Evolutionary conservation across 257 asterid species (phyloP).

Genomic region (Solanum raphanifolium): DNA sequence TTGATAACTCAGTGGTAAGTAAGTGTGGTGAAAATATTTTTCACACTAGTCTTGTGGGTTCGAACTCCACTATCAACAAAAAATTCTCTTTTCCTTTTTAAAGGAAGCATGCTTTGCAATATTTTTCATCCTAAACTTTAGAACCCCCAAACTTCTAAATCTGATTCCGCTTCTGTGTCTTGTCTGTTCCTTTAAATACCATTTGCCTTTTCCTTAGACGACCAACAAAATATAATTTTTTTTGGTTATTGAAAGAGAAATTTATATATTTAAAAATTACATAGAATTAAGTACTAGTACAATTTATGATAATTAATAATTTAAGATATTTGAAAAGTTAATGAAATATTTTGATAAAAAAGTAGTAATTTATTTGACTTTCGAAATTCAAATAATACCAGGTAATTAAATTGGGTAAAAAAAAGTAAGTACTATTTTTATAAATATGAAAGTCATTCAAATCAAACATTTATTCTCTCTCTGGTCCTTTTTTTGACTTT

Average conservation of each 20-base stretch:
- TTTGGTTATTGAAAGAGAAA: neutral
- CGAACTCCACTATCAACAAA: too few relatives aligned
- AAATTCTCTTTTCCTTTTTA: too few relatives aligned
- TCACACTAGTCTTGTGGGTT: too few relatives aligned
- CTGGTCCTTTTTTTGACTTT: neutral
- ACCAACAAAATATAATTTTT: too few relatives aligned
- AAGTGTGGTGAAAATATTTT: too few relatives aligned
- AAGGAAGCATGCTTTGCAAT: too few relatives aligned
- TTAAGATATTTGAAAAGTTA: neutral
- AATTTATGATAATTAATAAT: neutral
- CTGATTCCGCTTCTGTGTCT: too few relatives aligned
- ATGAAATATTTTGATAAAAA: too few relatives aligned
- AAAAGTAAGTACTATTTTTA: neutral
- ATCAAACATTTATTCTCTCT: neutral
- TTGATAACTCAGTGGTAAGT: too few relatives aligned
- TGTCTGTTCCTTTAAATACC: neutral
- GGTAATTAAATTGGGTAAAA: neutral
- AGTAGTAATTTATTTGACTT: too few relatives aligned
- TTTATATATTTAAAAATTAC: neutral
- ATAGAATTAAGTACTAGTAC: neutral
- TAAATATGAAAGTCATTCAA: neutral
- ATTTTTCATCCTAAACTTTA: too few relatives aligned
- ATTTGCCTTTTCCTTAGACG: neutral
- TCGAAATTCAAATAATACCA: neutral
- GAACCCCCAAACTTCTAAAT: too few relatives aligned